A percentile compares a stretch with the other conserved stretches of the same genome.
Conservation (phyloP, 2,329 filamentous ascomycete species). For the Phymatotrichopsis omnivora region DNA sequence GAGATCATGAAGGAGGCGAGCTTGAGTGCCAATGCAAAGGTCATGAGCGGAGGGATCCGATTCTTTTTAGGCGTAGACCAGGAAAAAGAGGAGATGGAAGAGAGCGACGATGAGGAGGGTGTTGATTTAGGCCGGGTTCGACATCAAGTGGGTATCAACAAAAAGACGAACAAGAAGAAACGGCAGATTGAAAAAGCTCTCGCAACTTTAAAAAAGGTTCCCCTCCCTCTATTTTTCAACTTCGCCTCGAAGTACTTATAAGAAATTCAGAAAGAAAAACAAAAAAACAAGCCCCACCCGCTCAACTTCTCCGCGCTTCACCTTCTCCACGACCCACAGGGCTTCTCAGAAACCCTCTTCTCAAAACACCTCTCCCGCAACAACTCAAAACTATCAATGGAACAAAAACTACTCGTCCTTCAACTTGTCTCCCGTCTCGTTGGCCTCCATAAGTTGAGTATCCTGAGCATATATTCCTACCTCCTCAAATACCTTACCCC, state of each 20-base stretch:
- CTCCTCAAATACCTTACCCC: constrained; percentile 88
- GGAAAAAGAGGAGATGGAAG: constrained; percentile 85
- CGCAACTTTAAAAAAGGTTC: constrained; percentile 61
- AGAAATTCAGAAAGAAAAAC: constrained; percentile 52
- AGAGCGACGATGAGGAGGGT: constrained; percentile 71
- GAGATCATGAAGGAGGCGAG: constrained; percentile 95
- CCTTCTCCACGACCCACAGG: constrained; percentile 85
- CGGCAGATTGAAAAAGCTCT: constrained; percentile 70
- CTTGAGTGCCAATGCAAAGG: constrained; percentile 84
- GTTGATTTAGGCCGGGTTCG: constrained; percentile 53
- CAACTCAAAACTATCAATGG: constrained; percentile 73
- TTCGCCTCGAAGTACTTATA: constrained; percentile 4
- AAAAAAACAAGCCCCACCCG: constrained; percentile 76
- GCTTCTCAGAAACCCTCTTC: constrained; percentile 83
- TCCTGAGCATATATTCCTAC: constrained; percentile 89
- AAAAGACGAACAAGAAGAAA: constrained; percentile 84
- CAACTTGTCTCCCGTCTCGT: constrained; percentile 86
- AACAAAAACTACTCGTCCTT: constrained; percentile 80
- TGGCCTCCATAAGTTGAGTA: constrained; percentile 81
- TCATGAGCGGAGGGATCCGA: constrained; percentile 72
- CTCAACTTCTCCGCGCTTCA: constrained; percentile 96
- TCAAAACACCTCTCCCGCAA: constrained; percentile 80
- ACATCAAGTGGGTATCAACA: constrained; percentile 65
- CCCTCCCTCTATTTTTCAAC: not conserved
- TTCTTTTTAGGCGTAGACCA: constrained; percentile 97